These are phyloP conservation scores for Phytophthora ramorum DNA, from an alignment of 352 stramenopile genomes.

Conservation along the genomic window DNA sequence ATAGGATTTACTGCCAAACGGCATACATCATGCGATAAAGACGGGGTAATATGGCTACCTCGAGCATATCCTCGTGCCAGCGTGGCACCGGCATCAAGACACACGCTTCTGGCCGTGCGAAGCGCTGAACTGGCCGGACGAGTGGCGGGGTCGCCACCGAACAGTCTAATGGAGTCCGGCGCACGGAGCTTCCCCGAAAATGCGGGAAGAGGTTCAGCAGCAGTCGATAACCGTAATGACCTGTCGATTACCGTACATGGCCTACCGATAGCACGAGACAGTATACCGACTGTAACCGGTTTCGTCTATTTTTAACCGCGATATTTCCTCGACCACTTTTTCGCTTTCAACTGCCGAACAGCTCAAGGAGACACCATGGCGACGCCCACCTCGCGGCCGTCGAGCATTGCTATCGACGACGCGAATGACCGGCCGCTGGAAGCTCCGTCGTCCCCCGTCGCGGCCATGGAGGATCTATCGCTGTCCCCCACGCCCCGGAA, in stretches of 20 bases:
- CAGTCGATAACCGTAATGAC: no score
- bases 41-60: background rate
- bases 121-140: background rate
- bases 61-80: background rate
- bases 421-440: slow-evolving; percentile 32
- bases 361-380: slow-evolving; percentile 25
- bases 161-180: no score
- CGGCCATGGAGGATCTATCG: slow-evolving; percentile 63
- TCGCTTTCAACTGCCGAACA: slow-evolving; percentile 1
- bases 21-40: slow-evolving; percentile 10
- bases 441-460: slow-evolving; percentile 28
- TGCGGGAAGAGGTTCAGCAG: background rate
- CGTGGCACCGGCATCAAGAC: background rate
- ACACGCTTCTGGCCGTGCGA: background rate
- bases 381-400: slow-evolving; percentile 32
- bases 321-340: background rate
- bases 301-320: slow-evolving; percentile 12
- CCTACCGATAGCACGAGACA: no score
- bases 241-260: no score
- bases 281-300: background rate
- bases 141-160: no score
- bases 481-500: slow-evolving; percentile 48
- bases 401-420: slow-evolving; percentile 50
- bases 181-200: background rate
- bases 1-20: background rate